phyloP scores from a whole-genome alignment of 2,329 filamentous ascomycete genomes.

The Aspergillus sp. region DNA sequence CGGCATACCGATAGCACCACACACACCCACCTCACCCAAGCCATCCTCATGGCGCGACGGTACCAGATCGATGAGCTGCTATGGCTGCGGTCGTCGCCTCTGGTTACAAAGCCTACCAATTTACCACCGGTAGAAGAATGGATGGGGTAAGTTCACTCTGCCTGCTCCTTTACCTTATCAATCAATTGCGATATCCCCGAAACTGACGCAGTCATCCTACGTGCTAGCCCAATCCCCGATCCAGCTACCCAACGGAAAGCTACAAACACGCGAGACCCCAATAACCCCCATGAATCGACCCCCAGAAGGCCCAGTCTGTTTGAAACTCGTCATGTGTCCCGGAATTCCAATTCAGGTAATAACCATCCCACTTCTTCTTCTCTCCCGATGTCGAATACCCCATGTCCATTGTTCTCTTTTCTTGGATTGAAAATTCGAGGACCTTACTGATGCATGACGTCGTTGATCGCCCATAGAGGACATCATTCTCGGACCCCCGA shows the following conservation, averaged over 20 bases:
- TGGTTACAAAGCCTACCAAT: slow-evolving; percentile 76
- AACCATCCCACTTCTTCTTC: slow-evolving; percentile 6
- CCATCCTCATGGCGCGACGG: slow-evolving; percentile 51
- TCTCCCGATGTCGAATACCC: not conserved
- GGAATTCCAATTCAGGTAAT: slow-evolving; percentile 52
- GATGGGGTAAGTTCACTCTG: slow-evolving; percentile 73
- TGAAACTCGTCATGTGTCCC: slow-evolving; percentile 47
- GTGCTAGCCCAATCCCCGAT: slow-evolving; percentile 44
- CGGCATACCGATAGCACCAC: slow-evolving; percentile 16
- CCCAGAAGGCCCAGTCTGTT: slow-evolving; percentile 45
- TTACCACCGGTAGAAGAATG: slow-evolving; percentile 88
- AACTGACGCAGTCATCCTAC: slow-evolving; percentile 23
- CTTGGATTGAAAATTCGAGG: not conserved
- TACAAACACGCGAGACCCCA: slow-evolving; percentile 37
- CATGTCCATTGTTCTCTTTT: not conserved
- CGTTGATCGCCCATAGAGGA: slow-evolving; percentile 62
- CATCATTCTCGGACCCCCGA: slow-evolving; percentile 81
- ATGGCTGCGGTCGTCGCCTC: slow-evolving; percentile 74
- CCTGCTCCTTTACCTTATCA: slow-evolving; percentile 14
- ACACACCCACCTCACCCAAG: slow-evolving; percentile 15
- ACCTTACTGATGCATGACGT: slow-evolving; percentile 20
- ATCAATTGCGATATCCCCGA: slow-evolving; percentile 9
- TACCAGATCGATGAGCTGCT: slow-evolving; percentile 78
- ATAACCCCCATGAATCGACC: slow-evolving; percentile 37
- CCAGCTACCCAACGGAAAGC: slow-evolving; percentile 42